Base-by-base conservation (phyloP, 331 rosid genomes). In the Ulmus americana region DNA sequence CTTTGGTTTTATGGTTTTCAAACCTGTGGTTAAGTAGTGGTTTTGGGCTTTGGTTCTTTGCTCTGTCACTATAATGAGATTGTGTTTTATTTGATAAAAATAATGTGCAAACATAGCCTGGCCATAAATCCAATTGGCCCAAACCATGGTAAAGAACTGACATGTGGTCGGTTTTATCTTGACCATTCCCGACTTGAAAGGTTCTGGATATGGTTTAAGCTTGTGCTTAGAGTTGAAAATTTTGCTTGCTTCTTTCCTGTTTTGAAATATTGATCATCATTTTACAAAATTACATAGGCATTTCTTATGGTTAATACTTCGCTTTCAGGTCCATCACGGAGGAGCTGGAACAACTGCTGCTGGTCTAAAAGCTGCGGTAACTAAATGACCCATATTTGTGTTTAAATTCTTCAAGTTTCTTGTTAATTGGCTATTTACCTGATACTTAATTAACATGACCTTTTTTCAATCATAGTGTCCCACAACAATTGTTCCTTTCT, bases 291-390 rank as follows among this genome's bases (percentile, higher is more conserved):
- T 43, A 12, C 20, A 14, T 42, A 6, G 20, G 48, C 22, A 2
- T 15, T 22, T 45, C 57, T 35, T 61, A 68, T 61, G 10, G 38
- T 67, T 63, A 35, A 1, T 16, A 45, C 22, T n/a, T 59, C 67
- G 28, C 51, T 63, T 74, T 60, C 82, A 95, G 99, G 97, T 95
- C 75, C 99, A 95, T 83, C 99, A 95, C 59, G 99, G 99, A 59
- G 99, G 99, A 75, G 99, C 99, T 58, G 99, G 99, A 82, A 95
- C 99, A 43, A 95, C 99, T 16, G 97, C 99, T 67, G 97, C 97
- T 52, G 99, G 99, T 75, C 80, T 95, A 63, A 90, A 80, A 84
- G 97, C 99, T 69, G 92, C 99, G 7, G 99, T 95, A 90, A 59
- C 44, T 35, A 59, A 7, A 16, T 45, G 22, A 39, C 49, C 55